Evolutionary conservation across 1,139 yeast species (phyloP).

Genomic region (Blastobotrys apis): DNA sequence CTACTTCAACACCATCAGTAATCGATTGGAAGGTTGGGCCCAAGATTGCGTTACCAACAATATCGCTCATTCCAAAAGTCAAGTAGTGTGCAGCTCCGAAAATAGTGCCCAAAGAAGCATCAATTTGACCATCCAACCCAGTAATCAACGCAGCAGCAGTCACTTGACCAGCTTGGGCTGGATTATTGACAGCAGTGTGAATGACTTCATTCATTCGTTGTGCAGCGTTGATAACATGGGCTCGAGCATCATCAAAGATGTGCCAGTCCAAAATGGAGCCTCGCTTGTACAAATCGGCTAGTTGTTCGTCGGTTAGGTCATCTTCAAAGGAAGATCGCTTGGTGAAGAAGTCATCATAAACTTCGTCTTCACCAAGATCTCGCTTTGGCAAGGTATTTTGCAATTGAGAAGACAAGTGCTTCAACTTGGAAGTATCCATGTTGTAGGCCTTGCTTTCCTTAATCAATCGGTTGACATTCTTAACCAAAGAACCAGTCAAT

Average conservation of each 20-base stretch:
- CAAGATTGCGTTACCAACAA: slow-evolving; percentile 24
- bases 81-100: slow-evolving; percentile 24
- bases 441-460: slow-evolving; percentile 18
- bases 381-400: background rate
- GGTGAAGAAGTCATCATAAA: background rate
- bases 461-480: slow-evolving; percentile 16
- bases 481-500: slow-evolving; percentile 12
- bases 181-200: slow-evolving; percentile 19
- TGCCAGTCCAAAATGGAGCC: background rate
- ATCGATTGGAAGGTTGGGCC: slow-evolving; percentile 33
- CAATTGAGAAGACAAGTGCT: background rate
- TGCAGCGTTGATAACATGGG: slow-evolving; percentile 22
- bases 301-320: no score
- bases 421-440: slow-evolving; percentile 15
- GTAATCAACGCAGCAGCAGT: slow-evolving; percentile 26
- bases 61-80: slow-evolving; percentile 27
- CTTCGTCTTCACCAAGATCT: background rate
- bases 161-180: slow-evolving; percentile 26
- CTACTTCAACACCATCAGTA: slow-evolving; percentile 33
- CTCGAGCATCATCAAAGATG: slow-evolving; percentile 6
- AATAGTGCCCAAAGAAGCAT: slow-evolving; percentile 27
- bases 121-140: slow-evolving; percentile 34
- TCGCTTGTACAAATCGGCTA: no score
- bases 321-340: background rate
- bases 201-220: slow-evolving; percentile 23